phyloP scores from a whole-genome alignment of 192 early-diverging fungal genomes.

The Pecoramyces ruminantium region DNA sequence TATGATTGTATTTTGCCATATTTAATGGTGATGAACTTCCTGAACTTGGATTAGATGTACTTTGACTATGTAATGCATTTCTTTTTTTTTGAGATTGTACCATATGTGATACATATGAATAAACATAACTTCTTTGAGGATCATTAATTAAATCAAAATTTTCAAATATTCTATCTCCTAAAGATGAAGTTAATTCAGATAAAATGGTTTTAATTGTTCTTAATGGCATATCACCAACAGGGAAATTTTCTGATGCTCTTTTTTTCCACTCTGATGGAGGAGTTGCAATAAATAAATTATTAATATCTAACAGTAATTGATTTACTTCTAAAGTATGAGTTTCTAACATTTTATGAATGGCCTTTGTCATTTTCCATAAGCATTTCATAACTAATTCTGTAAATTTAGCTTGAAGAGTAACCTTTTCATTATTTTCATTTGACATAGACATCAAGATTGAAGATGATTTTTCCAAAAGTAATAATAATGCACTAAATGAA shows the following conservation, averaged over 20 bases:
- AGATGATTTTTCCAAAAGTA: not conserved
- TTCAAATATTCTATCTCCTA: conserved; percentile 43
- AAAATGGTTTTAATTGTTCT: conserved; percentile 88
- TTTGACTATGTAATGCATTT: conserved; percentile 29
- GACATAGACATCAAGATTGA: conserved; percentile 10
- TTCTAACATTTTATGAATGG: conserved; percentile 51
- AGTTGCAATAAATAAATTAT: conserved; percentile 63
- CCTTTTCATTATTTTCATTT: conserved; percentile 2
- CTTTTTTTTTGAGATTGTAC: not conserved
- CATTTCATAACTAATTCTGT: conserved; percentile 91
- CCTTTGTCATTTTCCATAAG: conserved; percentile 87
- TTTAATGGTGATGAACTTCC: conserved; percentile 6
- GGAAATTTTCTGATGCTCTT: conserved; percentile 44
- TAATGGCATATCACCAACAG: conserved; percentile 79
- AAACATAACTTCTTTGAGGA: conserved; percentile 38
- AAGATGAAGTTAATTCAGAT: conserved; percentile 48
- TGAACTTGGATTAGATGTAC: conserved; percentile 4
- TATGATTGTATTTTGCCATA: too few species aligned
- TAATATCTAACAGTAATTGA: conserved; percentile 52
- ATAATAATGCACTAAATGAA: conserved; percentile 35
- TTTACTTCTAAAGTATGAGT: conserved; percentile 39
- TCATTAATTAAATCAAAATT: conserved; percentile 44
- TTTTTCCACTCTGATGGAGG: conserved; percentile 78
- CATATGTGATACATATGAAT: conserved; percentile 31
- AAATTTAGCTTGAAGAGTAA: conserved; percentile 43